Base-by-base conservation (phyloP, 441 rosid genomes). In the Dalechampia spathulata region DNA sequence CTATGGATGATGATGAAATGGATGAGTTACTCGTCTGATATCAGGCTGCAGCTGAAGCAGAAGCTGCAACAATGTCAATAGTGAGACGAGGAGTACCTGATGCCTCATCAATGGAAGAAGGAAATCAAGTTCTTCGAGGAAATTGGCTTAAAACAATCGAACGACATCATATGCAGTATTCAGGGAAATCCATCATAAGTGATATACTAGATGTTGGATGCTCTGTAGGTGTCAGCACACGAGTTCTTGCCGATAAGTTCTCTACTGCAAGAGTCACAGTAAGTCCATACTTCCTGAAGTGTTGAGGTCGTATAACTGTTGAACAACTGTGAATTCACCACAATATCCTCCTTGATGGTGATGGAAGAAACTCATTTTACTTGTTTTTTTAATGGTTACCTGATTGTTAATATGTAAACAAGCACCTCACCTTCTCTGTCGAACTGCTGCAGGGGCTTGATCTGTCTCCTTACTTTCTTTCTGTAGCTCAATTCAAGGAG, bases 41-140 rank as follows among this genome's bases (percentile, higher is more conserved):
- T 4, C 65, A 79, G 88, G 85, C 88, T 55, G 88, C 85, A 40
- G 88, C 88, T 30, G 88, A 82, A 75, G 85, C 83, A 32, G 88
- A 79, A 65, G 71, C 76, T 48, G 88, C 88, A 50, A 68, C 84
- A 40, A 40, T 68, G 75, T 77, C 88, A 1, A 70, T 82, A 75
- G 67, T 51, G 10, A 53, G 58, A 54, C 72, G 88, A 57, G 76
- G 81, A 6, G 40, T 75, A 49, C 88, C 85, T 8, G 37, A 69
- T 56, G 85, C 78, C 7, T 50, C 80, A 27, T 63, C 88, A 27
- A 8, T 43, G 11, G 81, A 74, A 17, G 75, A 77, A 72, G 88
- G 83, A 21, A 67, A 69, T 62, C 42, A 60, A 57, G 46, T 71
- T 54, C 32, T 79, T 60, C 78, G 85, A 2, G 83, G 85, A 58